Base-by-base conservation (phyloP, 345 rosid species). In the Citrus unshiu region DNA sequence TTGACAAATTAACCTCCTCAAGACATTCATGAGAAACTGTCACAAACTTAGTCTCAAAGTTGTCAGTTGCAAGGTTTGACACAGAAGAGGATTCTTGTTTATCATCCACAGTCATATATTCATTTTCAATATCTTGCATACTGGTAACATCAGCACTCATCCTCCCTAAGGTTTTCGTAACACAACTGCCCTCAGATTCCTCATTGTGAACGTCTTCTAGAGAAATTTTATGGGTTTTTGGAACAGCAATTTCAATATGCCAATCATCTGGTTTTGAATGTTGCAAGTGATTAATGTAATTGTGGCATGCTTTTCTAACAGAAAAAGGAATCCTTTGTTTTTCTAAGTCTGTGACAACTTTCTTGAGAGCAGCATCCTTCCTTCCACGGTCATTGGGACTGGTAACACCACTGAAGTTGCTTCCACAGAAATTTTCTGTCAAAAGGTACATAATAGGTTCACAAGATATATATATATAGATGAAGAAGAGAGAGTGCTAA, bases 131-230 rank as follows among this genome's bases (percentile, higher is more conserved):
- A 70, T 86, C 89, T 76, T 79, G 91, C 46, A 79, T 74, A 83
- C 91, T 80, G 32, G 82, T 57, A 68, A 81, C 68, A 63, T 85
- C 89, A 25, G 88, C 72, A 76, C 81, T 80, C 37, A 83, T 73
- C 70, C 89, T 86, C 78, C 85, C 95, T 73, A 87, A 66, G 35
- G 88, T 84, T 83, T 89, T 93, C 25, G 93, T 90, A 76, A 91
- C 75, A 72, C 89, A 90, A 83, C 99, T 91, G 65, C 90, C 90
- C 76, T 92, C 96, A 30, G 97, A 91, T 87, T 95, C 98, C 82
- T 93, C 97, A 81, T 88, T 89, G 46, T 87, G 88, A 83, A 78
- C 60, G 70, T 86, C 84, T 61, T 83, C 79, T 71, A 83, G 71
- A 81, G 89, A 82, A 69, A 78, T 75, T 67, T 70, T 67, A 67